Conservation (phyloP, 352 stramenopile species). For the Globisporangium spiculum region DNA sequence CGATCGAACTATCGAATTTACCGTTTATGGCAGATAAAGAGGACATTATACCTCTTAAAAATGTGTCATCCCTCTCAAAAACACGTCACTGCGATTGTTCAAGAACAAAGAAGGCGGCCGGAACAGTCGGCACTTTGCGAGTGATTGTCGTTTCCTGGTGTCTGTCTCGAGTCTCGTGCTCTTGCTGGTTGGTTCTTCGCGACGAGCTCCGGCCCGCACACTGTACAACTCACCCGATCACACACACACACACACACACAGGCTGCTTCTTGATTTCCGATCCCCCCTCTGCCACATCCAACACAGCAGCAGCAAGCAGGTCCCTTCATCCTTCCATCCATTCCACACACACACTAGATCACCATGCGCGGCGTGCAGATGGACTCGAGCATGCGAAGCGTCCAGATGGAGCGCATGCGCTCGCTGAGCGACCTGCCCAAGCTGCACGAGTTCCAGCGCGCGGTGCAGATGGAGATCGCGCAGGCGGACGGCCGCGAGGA, state of each 20-base stretch:
- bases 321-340: neutral
- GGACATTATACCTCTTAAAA: too few relatives aligned
- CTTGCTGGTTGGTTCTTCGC: neutral
- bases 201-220: neutral
- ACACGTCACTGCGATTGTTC: neutral
- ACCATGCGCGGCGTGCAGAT: conserved; percentile 5
- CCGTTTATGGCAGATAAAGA: too few relatives aligned
- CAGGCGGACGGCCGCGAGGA: conserved; percentile 61
- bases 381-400: conserved; percentile 10
- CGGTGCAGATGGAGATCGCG: conserved; percentile 63
- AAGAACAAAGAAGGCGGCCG: conserved; percentile 10
- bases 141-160: conserved; percentile 8
- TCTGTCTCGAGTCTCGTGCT: neutral
- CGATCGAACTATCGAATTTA: too few relatives aligned
- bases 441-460: conserved; percentile 63
- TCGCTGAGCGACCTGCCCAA: conserved; percentile 45
- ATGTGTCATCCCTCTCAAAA: too few relatives aligned
- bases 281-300: neutral
- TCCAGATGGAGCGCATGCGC: conserved; percentile 20
- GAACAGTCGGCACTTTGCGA: conserved; percentile 6
- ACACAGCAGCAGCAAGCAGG: neutral
- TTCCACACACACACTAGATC: too few relatives aligned
- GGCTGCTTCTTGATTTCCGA: neutral
- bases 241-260: neutral
- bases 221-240: conserved; percentile 9